These are phyloP conservation scores for barrel medic (Medicago truncatula) DNA, from an alignment of 306 rosid genomes.

Conservation along the genomic window DNA sequence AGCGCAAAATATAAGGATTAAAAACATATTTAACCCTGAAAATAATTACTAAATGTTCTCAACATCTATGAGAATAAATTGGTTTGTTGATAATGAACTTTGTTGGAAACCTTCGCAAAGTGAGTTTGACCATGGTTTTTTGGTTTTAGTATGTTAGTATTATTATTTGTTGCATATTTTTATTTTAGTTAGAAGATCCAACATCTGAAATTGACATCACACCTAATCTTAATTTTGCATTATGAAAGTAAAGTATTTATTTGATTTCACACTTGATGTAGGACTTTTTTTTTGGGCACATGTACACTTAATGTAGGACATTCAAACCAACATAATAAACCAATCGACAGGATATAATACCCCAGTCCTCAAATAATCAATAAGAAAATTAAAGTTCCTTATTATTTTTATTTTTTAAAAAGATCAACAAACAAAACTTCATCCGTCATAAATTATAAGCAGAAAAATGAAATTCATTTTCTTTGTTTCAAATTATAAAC, in stretches of 20 bases:
- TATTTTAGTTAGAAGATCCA: not conserved
- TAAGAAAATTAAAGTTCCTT: not conserved
- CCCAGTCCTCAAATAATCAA: not conserved
- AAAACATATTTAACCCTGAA: no score
- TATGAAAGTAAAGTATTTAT: slow-evolving; percentile 4
- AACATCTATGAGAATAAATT: not conserved
- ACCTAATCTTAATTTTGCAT: slow-evolving; percentile 23
- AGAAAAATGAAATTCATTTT: no score
- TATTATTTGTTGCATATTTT: not conserved
- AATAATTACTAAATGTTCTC: not conserved
- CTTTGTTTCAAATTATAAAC: no score
- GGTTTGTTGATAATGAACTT: not conserved
- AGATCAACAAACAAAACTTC: not conserved
- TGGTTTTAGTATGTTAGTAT: not conserved
- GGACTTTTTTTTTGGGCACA: no score
- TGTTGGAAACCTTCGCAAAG: not conserved
- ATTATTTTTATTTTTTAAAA: not conserved
- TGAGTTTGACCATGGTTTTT: not conserved
- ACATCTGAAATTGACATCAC: slow-evolving; percentile 2
- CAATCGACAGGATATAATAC: slow-evolving; percentile 9
- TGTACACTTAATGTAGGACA: not conserved
- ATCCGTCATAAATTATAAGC: no score
- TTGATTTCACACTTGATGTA: not conserved
- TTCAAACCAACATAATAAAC: slow-evolving; percentile 4
- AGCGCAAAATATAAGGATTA: no score